Evolutionary conservation across 257 asterid genomes (phyloP), one percentile per base, ranked within the genome.

Genomic region (Jacaranda mimosifolia): DNA sequence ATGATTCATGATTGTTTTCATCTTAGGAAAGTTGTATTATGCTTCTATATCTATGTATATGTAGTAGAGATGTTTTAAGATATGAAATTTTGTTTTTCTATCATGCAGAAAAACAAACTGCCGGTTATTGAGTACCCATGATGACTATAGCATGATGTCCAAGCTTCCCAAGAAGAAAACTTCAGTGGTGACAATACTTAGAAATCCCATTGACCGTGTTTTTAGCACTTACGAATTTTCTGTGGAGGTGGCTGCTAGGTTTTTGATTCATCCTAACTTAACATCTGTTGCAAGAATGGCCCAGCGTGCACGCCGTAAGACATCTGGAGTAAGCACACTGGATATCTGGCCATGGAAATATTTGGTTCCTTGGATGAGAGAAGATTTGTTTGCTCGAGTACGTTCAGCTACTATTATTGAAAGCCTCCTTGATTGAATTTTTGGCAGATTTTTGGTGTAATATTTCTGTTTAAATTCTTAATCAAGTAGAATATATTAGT

Each of bases 301-400:
- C 46, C 83, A 80, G 58, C 88, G 82, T 36, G 64, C 86, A 73
- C 96, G 97, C 46, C 80, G 85, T 51, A 91, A 86, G 88, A 48
- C 83, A 70, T 68, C 84, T 64, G 94, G 89, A 78, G 83, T 91
- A 45, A 90, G 97, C 91, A 96, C 99, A 42, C 88, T 96, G 75
- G 97, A 93, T 70, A 93, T 96, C 82, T 96, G 99, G 99, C 99
- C 99, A 7, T 96, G 99, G 99, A 96, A 90, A 81, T 91, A 90
- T 84, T 84, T 96, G 89, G 98, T 96, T 85, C 99, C 99, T 63
- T 93, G 98, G 97, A 96, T 96, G 97, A 91, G 97, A 82, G 96
- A 93, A 87, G 99, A 96, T 83, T 84, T 96, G 69, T 96, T 93
- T 87, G 91, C 94, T 81, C 92, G 98, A 80, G 99, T 96, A 93